Evolutionary conservation across 2,329 filamentous ascomycete genomes (phyloP), one percentile per base, ranked within the genome.

Genomic region (Aureobasidium lini): DNA sequence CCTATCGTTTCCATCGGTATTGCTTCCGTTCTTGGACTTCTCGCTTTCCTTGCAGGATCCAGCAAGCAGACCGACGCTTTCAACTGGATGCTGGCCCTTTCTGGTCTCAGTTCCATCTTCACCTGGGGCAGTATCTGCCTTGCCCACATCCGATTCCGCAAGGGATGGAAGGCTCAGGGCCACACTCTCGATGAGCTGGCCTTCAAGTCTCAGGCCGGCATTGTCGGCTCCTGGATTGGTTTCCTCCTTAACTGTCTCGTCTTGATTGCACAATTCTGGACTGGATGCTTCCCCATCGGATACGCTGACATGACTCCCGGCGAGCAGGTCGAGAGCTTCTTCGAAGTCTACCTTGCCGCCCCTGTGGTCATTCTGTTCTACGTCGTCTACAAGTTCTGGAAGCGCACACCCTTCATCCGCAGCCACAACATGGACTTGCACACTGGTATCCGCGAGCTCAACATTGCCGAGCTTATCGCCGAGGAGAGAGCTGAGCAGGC

Each of bases 381-480:
- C 71, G 46, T 89, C 10, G 77, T 72, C 0, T 93, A 95, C 74
- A 95, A 95, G 75, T 15, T 94, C 36, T 87, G 79, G 72, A 89
- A 83, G 70, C 79, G 79, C 60, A 95, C 91, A 1, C 75, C 78
- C 1, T 79, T 90, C 60, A 80, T 96, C 44, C 78, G 81, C 16
- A 74, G 81, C 36, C 77, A 80, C 53, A 87, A 95, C 63, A 95
- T 96, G 85, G 92, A 96, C 73, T 75, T 96, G 63, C 83, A 87
- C 61, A 95, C 91, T 0, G 93, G 93, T 2, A 84, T 91, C 31
- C 80, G 92, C 29, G 90, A 96, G 68, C 82, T 96, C 60, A 92
- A 96, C 70, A 75, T 96, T 46, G 84, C 85, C 31, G 83, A 88
- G 61, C 75, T 97, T 52, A 78, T 95, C 52, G 85, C 86, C 43